phyloP scores from a whole-genome alignment of 345 rosid species.

The Hibiscus trionum region DNA sequence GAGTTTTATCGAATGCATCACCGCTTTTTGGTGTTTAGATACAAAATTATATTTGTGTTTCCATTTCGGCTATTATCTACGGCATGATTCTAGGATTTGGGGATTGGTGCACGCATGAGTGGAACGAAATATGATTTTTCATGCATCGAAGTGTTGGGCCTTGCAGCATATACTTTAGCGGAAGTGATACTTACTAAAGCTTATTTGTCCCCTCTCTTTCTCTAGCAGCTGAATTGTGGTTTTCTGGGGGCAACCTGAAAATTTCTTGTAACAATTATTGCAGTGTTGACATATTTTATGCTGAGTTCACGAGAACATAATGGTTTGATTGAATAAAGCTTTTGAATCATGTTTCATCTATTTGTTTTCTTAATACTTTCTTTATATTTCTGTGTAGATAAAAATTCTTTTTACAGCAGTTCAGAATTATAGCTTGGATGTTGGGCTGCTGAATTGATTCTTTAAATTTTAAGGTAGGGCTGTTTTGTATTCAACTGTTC shows the following conservation, averaged over 20 bases:
- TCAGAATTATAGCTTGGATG: background rate
- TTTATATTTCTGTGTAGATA: constrained; percentile 1
- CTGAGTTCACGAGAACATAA: background rate
- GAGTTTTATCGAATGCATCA: background rate
- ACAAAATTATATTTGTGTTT: background rate
- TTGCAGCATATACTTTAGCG: background rate
- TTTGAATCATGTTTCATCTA: background rate
- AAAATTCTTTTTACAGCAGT: background rate
- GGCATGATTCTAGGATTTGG: background rate
- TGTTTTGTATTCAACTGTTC: background rate
- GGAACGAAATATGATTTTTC: background rate
- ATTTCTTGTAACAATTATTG: background rate
- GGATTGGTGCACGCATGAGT: background rate
- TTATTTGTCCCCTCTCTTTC: background rate
- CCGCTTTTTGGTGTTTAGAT: background rate
- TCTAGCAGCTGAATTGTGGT: background rate
- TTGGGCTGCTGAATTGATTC: background rate
- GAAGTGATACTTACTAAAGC: background rate
- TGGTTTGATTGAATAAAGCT: background rate
- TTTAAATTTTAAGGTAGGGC: constrained; percentile 7
- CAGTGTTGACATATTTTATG: background rate
- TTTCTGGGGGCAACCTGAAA: background rate
- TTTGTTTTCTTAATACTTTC: background rate
- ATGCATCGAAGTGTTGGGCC: background rate
- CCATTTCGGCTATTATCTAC: background rate